These are phyloP conservation scores for Casuarina glauca DNA, from an alignment of 306 rosid species.

Conservation along the genomic window DNA sequence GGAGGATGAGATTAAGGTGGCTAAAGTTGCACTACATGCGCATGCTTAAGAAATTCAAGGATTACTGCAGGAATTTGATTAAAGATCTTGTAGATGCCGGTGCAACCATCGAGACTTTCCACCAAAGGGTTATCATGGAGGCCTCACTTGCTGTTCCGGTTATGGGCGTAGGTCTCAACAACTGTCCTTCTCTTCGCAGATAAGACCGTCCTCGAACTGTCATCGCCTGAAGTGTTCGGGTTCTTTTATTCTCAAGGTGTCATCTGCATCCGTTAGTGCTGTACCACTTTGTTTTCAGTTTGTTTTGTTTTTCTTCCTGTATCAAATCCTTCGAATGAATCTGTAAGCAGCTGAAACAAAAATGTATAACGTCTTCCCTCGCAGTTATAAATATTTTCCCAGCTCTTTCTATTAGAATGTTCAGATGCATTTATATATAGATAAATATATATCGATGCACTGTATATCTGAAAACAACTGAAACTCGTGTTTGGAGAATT, in stretches of 20 bases:
- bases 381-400: neutral
- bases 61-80: slow-evolving; percentile 36
- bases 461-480: too few species aligned
- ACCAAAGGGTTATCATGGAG: slow-evolving; percentile 58
- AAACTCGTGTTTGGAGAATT: too few species aligned
- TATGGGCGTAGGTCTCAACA: slow-evolving; percentile 47
- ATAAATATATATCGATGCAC: too few species aligned
- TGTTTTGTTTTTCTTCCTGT: neutral
- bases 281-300: neutral
- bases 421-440: too few species aligned
- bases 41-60: slow-evolving; percentile 46
- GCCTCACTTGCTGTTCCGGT: slow-evolving; percentile 58
- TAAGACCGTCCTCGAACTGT: slow-evolving; percentile 44
- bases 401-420: too few species aligned
- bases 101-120: slow-evolving; percentile 48
- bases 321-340: neutral
- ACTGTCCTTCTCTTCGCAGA: slow-evolving; percentile 44
- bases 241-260: neutral
- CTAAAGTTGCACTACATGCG: slow-evolving; percentile 45
- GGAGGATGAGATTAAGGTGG: slow-evolving; percentile 54
- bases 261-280: neutral
- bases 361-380: neutral
- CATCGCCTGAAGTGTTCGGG: slow-evolving; percentile 25
- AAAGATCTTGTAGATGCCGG: slow-evolving; percentile 54
- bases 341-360: neutral